Base-by-base conservation (phyloP, 2,329 filamentous ascomycete genomes). In the Fusarium compactum region DNA sequence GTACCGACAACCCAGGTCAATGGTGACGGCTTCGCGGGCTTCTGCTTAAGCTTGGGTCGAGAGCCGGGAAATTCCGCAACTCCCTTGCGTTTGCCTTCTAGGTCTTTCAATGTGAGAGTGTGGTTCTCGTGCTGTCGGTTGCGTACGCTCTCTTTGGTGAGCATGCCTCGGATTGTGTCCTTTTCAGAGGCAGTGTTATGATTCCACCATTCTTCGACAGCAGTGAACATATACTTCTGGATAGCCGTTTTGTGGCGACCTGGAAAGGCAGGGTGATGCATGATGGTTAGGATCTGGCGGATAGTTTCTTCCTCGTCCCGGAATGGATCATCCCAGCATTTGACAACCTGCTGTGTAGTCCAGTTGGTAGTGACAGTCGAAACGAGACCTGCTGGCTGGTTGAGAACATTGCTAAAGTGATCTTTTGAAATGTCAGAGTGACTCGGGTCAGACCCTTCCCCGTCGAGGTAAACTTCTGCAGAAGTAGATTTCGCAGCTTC, bases 241-340 rank as follows among this genome's bases (percentile, higher is more conserved):
- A 94, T 89, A 76, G 95, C 90, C 59, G 91, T 85, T 65, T 85
- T 85, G 63, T 90, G 87, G 5, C 71, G 59, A 71, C 95, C 87
- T 12, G 94, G 89, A 41, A 93, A 84, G 4, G 91, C 91, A 0
- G 95, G 95, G 77, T 98, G 94, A 78, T 98, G 95, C 82, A 97
- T 94, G 8, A 92, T 89, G 20, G 87, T 86, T 44, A 93, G 80
- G 29, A 95, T 89, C 69, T 97, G 93, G 65, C 91, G 83, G 65
- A 94, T 84, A 1, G 97, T 90, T 77, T 94, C 90, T 22, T 95
- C 87, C 14, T 93, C 90, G 0, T 92, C 87, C 3, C 88, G 4
- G 14, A 72, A 74, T 4, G 90, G 87, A 75, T 97, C 90, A 66
- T 97, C 92, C 92, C 93, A 97, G 44, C 76, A 77, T 25, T 68